These are phyloP conservation scores for Anethum foeniculum DNA, from an alignment of 140 eudicot species.

Conservation along the genomic window DNA sequence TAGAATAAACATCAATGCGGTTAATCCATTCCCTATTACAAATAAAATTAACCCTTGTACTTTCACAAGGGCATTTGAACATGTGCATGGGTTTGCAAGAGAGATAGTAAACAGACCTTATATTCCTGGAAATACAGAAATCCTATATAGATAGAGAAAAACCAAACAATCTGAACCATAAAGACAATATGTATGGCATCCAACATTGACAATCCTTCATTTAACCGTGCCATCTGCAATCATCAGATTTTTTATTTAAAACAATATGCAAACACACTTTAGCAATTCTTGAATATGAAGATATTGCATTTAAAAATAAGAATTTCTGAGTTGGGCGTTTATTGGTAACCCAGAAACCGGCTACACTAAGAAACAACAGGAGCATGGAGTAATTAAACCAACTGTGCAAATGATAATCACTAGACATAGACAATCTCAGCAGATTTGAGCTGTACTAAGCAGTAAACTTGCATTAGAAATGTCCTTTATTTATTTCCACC, in stretches of 20 bases:
- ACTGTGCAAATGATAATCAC: conserved; percentile 73
- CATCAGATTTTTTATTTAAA: conserved; percentile 5
- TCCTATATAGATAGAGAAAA: conserved; percentile 96
- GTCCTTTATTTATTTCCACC: too few species aligned
- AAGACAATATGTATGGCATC: conserved; percentile 97
- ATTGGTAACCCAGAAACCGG: conserved; percentile 90
- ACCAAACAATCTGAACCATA: conserved; percentile 98
- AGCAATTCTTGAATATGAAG: background rate
- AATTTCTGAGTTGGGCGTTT: background rate
- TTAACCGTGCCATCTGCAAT: conserved; percentile 91
- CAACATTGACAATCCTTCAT: conserved; percentile 81
- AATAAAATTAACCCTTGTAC: background rate
- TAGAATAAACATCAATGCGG: background rate
- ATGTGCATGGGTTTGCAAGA: conserved; percentile 1
- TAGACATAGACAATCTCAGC: conserved; percentile 82
- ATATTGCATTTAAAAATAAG: background rate
- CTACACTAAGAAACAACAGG: conserved; percentile 80
- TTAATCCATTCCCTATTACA: background rate
- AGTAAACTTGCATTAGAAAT: conserved; percentile 9
- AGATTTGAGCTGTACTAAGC: conserved; percentile 73
- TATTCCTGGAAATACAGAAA: conserved; percentile 93
- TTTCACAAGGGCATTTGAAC: background rate
- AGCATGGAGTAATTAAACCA: conserved; percentile 97
- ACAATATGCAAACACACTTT: conserved; percentile 9
- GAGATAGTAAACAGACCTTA: conserved; percentile 47